Base-by-base conservation (phyloP, 495 filamentous ascomycete species). In the Aspergillus indologenus region DNA sequence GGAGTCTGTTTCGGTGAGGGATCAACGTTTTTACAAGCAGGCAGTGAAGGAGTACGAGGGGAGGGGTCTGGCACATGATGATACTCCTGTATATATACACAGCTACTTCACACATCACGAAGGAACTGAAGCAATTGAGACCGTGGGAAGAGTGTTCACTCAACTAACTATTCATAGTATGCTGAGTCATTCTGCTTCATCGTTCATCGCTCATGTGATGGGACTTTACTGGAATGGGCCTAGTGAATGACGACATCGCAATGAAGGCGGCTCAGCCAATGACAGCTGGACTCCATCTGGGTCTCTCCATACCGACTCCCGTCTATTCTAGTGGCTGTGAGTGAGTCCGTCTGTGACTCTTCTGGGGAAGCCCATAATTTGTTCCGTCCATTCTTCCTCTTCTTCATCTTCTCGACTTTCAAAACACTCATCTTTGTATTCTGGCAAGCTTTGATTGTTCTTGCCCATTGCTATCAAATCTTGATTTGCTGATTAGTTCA, bases 221-320 rank as follows among this genome's bases (percentile, higher is more conserved):
- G 8, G 17, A 48, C 19, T 26, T 52, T 29, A 19, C 58, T 34
- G 3, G 17, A 58, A 45, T n/a, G n/a, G 58, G 53, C 19, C 24
- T 62, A 61, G 64, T 29, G 21, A 53, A 63, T 63, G 64, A 65
- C 63, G 61, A 66, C 61, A 61, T 63, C 57, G 29, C 58, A 48
- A 43, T 23, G 45, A 49, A 43, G 19, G 15, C 20, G 45, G 58
- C 18, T 17, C 29, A 45, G 46, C 62, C 62, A 65, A 65, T 65
- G 51, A 61, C 17, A 21, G 26, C 14, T 0, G 15, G 12, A 20
- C 5, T 1, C 40, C 18, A 21, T 45, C 45, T 17, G 62, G 56
- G 42, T 57, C 24, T n/a, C 17, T 47, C 44, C 42, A 46, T 59
- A 57, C 60, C 59, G 45, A 59, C 51, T 55, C 40, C 42, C 29